Conservation (phyloP, 2,329 filamentous ascomycete species). For the Phaeosphaeriaceae sp. region DNA sequence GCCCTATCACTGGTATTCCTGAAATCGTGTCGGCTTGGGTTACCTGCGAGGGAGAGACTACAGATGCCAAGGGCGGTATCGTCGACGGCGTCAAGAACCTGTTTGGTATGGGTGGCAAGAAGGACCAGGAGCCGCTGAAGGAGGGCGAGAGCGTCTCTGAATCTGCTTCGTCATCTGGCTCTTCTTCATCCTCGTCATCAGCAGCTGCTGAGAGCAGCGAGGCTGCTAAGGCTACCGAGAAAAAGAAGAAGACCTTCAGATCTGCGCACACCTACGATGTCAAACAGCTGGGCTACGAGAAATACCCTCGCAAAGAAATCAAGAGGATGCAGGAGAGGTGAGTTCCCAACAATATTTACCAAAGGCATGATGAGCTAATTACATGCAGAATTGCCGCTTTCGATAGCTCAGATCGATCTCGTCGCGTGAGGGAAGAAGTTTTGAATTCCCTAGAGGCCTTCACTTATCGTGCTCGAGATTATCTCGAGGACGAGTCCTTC, state of each 20-base stretch:
- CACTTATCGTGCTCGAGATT: conserved; percentile 86
- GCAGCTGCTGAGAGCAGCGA: conserved; percentile 55
- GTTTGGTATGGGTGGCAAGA: conserved; percentile 92
- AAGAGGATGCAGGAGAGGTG: conserved; percentile 65
- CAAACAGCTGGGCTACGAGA: conserved; percentile 57
- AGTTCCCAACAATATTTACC: conserved; percentile 1
- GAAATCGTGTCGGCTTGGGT: conserved; percentile 77
- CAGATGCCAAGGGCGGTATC: conserved; percentile 76
- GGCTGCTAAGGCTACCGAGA: conserved; percentile 54
- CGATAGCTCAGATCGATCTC: conserved; percentile 80
- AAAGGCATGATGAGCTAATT: conserved; percentile 17
- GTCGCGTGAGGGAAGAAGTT: conserved; percentile 79
- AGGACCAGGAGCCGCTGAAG: conserved; percentile 75
- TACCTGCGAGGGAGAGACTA: conserved; percentile 80
- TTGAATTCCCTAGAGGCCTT: conserved; percentile 93
- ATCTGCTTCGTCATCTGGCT: conserved; percentile 54
- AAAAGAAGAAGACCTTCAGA: conserved; percentile 59
- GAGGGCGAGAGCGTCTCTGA: conserved; percentile 54
- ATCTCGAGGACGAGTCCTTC: conserved; percentile 79
- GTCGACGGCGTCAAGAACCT: conserved; percentile 96
- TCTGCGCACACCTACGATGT: conserved; percentile 59
- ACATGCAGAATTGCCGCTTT: conserved; percentile 76
- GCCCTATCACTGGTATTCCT: conserved; percentile 76
- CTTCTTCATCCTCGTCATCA: conserved; percentile 54
- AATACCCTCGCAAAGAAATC: conserved; percentile 66